Evolutionary conservation across 2,329 filamentous ascomycete genomes (phyloP).

Genomic region (Xylariaceae sp.): DNA sequence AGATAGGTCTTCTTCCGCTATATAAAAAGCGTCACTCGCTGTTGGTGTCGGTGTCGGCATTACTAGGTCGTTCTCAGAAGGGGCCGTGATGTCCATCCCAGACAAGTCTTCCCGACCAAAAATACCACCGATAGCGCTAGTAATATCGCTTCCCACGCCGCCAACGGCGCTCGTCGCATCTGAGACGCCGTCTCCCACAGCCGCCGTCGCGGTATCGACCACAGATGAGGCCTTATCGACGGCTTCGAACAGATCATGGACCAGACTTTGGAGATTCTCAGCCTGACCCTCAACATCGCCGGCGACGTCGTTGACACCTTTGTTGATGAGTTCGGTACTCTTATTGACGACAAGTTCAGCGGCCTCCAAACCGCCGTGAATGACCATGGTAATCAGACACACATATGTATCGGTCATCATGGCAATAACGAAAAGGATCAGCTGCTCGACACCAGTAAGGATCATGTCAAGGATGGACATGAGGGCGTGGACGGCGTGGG

Average conservation of each 20-base stretch:
- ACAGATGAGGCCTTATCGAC: neutral
- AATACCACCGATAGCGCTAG: constrained; percentile 38
- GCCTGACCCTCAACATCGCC: constrained; percentile 46
- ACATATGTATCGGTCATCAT: constrained; percentile 86
- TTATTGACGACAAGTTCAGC: constrained; percentile 41
- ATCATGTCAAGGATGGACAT: constrained; percentile 74
- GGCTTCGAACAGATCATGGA: neutral
- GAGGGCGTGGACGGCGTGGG: constrained; percentile 74
- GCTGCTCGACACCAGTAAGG: constrained; percentile 77
- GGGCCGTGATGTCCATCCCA: too few species aligned
- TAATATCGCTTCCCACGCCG: too few species aligned
- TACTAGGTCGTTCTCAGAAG: too few species aligned
- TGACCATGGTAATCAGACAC: constrained; percentile 80
- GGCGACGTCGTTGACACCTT: constrained; percentile 38
- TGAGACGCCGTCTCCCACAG: constrained; percentile 33
- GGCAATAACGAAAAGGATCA: constrained; percentile 89
- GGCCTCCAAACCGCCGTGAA: constrained; percentile 73
- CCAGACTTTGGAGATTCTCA: constrained; percentile 44
- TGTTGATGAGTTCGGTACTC: constrained; percentile 44
- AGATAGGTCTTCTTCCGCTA: too few species aligned
- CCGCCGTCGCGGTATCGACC: constrained; percentile 2
- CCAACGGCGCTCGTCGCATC: constrained; percentile 33
- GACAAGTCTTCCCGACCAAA: constrained; percentile 16
- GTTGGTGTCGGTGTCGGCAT: too few species aligned
- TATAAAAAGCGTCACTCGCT: too few species aligned